Conservation (phyloP, 305 asterid species). For the Stenogyne calaminthoides region DNA sequence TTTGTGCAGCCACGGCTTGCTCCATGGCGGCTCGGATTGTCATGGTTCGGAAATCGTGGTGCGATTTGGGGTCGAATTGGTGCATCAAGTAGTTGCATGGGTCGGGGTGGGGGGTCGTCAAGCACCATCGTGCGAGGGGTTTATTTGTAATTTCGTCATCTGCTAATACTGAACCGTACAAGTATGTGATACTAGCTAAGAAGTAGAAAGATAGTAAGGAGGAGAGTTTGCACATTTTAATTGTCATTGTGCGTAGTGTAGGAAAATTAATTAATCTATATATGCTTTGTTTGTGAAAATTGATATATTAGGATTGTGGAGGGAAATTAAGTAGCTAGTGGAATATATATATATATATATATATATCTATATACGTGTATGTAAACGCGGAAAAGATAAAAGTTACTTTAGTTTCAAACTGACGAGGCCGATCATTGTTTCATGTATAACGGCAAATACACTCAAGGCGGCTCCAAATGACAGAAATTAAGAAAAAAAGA, state of each 20-base stretch:
- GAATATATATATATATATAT: constrained; percentile 9
- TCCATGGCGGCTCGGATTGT: constrained; percentile 56
- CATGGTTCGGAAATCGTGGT: constrained; percentile 50
- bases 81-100: constrained; percentile 52
- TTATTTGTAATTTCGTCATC: constrained; percentile 21
- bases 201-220: constrained; percentile 27
- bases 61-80: constrained; percentile 34
- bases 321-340: not conserved
- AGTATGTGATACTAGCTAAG: constrained; percentile 8
- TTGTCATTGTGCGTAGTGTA: not conserved
- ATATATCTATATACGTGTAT: constrained; percentile 1
- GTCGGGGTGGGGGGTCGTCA: constrained; percentile 63
- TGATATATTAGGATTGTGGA: not conserved
- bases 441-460: constrained; percentile 54
- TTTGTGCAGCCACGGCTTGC: constrained; percentile 40
- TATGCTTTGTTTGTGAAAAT: not conserved
- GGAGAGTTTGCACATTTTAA: not conserved
- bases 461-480: constrained; percentile 36
- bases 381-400: not conserved
- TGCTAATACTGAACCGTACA: not conserved
- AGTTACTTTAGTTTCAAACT: constrained; percentile 27
- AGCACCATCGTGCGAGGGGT: constrained; percentile 62
- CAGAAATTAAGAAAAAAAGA: not conserved
- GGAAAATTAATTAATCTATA: not conserved
- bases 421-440: constrained; percentile 55